Base-by-base conservation (phyloP, 805 yeast species). In the Lipomyces mesembrius region DNA sequence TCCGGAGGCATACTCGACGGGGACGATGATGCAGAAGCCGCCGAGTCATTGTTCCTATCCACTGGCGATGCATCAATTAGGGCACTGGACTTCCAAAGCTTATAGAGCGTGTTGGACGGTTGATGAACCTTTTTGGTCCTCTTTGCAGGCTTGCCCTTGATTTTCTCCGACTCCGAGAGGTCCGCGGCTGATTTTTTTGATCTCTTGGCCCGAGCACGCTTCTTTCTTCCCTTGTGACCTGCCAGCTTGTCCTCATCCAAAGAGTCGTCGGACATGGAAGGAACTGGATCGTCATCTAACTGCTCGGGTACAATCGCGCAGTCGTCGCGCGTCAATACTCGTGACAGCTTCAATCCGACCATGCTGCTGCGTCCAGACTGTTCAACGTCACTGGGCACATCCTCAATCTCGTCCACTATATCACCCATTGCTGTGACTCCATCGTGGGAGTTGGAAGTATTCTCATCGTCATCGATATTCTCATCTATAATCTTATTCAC, bases 51-150 rank as follows among this genome's bases (percentile, higher is more conserved):
- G 8, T 1, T n/a, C 34, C 8, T 25, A 17, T 27, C 17, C 29
- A 53, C 22, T 14, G 32, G 56, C 3, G 56, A 43, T 7, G 37
- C 34, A 17, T 11, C 20, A 46, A 32, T 20, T 22, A 32, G 22
- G 22, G 37, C 14, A 14, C 34, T 27, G 17, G 22, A 3, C 27
- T 60, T 60, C 63, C 63, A 60, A 17, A 60, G 49, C 49, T 54
- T 53, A 20, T 54, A 57, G 17, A 60, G 59, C 2, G 63, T 60
- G 53, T 60, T 60, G 7, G 29, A 52, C 55, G 11, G 55, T 17
- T 11, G 34, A 5, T 29, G 3, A 8, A 7, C 20, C 27, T 22
- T 52, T 12, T 17, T 52, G 17, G 17, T 29, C 34, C 22, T 52
- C 55, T 17, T 29, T 5, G 20, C 22, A 6, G 55, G 6, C 55